These are phyloP conservation scores for Mortierella sp. DNA, from an alignment of 371 early-diverging fungal genomes.

Conservation along the genomic window DNA sequence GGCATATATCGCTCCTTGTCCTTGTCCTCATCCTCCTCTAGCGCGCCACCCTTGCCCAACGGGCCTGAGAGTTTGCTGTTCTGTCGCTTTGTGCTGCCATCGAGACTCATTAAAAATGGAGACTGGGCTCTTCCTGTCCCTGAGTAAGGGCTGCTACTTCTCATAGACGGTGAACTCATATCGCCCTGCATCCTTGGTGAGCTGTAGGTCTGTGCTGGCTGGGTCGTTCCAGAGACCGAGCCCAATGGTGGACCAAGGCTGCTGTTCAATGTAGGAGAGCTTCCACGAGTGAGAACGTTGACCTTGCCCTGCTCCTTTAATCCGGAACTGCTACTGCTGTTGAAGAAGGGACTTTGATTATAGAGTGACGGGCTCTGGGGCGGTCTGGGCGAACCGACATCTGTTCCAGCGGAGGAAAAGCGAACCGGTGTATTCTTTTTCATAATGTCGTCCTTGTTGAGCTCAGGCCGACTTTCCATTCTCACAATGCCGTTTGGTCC, in stretches of 20 bases:
- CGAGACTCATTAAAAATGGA: slow-evolving; percentile 18
- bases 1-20: slow-evolving; percentile 50
- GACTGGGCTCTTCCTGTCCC: slow-evolving; percentile 13
- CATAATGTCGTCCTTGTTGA: slow-evolving; percentile 16
- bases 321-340: slow-evolving; percentile 14
- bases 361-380: slow-evolving; percentile 30
- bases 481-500: slow-evolving; percentile 17
- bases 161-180: slow-evolving; percentile 9
- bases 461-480: slow-evolving; percentile 19
- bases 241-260: slow-evolving; percentile 49
- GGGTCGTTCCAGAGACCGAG: slow-evolving; percentile 37
- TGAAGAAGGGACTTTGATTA: slow-evolving; percentile 11
- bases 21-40: slow-evolving; percentile 49
- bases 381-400: slow-evolving; percentile 22
- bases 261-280: slow-evolving; percentile 23
- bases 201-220: slow-evolving; percentile 10
- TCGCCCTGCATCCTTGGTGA: slow-evolving; percentile 24
- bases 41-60: slow-evolving; percentile 4
- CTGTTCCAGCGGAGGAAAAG: slow-evolving; percentile 20
- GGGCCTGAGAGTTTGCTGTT: slow-evolving; percentile 2
- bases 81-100: slow-evolving; percentile 14
- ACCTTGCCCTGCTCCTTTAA: slow-evolving; percentile 34
- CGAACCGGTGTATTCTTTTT: slow-evolving; percentile 27
- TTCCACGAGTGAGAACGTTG: slow-evolving; percentile 35
- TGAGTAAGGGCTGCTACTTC: slow-evolving; percentile 5